Percentiles rank a stretch among this genome's conserved stretches.
These are phyloP conservation scores for Fusarium succisae DNA, from an alignment of 2,329 filamentous ascomycete genomes.

Conservation along the genomic window DNA sequence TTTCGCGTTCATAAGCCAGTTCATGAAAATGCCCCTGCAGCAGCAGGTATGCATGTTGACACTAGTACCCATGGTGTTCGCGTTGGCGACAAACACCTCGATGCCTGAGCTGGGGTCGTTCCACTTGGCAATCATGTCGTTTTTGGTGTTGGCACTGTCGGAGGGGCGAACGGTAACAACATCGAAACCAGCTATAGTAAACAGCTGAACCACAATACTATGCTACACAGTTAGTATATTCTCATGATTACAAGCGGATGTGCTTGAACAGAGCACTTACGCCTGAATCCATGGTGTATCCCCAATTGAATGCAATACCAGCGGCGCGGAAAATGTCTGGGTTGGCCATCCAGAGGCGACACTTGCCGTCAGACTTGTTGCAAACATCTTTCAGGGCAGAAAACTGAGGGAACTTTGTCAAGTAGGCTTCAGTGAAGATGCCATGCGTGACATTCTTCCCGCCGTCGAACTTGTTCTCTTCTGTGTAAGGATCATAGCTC, in stretches of 20 bases:
- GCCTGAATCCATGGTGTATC: too few species aligned
- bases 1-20: background rate
- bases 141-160: background rate
- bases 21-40: background rate
- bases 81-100: background rate
- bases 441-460: rapidly evolving
- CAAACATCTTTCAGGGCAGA: rapidly evolving
- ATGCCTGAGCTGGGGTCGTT: background rate
- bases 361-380: background rate
- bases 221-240: too few species aligned
- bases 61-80: background rate
- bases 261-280: too few species aligned
- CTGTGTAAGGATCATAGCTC: background rate
- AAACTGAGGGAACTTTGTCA: background rate
- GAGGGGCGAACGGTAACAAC: background rate
- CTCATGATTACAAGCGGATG: too few species aligned
- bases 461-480: rapidly evolving
- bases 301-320: background rate
- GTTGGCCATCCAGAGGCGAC: background rate
- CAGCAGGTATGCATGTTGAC: background rate
- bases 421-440: background rate
- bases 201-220: background rate
- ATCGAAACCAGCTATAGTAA: background rate
- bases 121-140: background rate
- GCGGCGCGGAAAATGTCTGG: background rate